These are phyloP conservation scores for Melastoma candidum DNA, from an alignment of 441 rosid species.

Conservation along the genomic window DNA sequence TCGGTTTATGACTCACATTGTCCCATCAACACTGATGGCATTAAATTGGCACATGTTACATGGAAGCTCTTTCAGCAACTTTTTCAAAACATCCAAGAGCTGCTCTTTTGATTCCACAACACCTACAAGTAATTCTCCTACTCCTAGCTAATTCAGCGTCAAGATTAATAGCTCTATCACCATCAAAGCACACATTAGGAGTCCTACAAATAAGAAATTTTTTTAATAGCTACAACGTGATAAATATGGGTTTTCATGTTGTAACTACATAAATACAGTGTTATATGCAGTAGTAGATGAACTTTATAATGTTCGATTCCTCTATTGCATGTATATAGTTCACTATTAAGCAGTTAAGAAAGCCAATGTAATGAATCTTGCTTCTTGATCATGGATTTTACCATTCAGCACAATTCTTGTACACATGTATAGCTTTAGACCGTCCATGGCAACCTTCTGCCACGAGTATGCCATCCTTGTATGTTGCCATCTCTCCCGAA, in stretches of 20 bases:
- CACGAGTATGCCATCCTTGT: slow-evolving; percentile 54
- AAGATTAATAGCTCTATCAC: slow-evolving; percentile 63
- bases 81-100: slow-evolving; percentile 22
- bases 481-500: slow-evolving; percentile 81
- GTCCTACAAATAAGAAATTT: slow-evolving; percentile 45
- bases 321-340: not conserved
- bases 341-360: not conserved
- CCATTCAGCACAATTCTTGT: slow-evolving; percentile 90
- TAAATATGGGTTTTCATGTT: too few relatives aligned
- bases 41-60: slow-evolving; percentile 74
- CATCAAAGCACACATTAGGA: slow-evolving; percentile 74
- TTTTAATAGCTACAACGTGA: too few relatives aligned
- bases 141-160: slow-evolving; percentile 26
- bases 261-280: too few relatives aligned
- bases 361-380: not conserved
- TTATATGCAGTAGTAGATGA: too few relatives aligned
- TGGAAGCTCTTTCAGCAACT: slow-evolving; percentile 84
- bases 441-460: slow-evolving; percentile 43
- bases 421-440: slow-evolving; percentile 56
- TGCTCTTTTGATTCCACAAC: slow-evolving; percentile 19
- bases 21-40: slow-evolving; percentile 81
- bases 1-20: slow-evolving; percentile 6
- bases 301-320: not conserved
- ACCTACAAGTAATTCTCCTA: slow-evolving; percentile 13
- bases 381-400: slow-evolving; percentile 21